Conservation (phyloP, 2,329 filamentous ascomycete genomes). For the Drechslerella stenobrocha region DNA sequence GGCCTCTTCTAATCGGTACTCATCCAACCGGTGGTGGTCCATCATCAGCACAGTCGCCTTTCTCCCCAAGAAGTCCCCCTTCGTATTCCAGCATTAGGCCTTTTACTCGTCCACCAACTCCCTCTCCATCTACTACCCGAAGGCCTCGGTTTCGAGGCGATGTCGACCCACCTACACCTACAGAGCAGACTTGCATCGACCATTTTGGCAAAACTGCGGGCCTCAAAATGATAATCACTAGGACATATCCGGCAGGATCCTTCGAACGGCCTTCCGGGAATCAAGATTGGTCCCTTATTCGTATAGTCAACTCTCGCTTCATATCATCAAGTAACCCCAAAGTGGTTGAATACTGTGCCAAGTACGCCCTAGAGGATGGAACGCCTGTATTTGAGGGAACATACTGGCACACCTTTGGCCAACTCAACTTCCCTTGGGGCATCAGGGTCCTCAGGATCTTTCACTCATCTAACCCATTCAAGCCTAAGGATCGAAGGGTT, state of each 20-base stretch:
- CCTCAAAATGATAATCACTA: conserved; percentile 2
- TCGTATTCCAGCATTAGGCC: no score
- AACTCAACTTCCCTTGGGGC: conserved; percentile 35
- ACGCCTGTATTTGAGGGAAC: background rate
- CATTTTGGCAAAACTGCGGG: no score
- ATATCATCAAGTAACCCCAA: background rate
- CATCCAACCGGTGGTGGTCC: no score
- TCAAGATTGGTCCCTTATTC: conserved; percentile 30
- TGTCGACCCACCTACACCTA: background rate
- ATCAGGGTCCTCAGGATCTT: conserved; percentile 22
- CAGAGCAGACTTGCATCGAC: no score
- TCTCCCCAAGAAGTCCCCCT: no score
- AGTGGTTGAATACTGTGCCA: conserved; percentile 20
- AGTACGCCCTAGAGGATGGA: conserved; percentile 10
- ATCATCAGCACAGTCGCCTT: no score
- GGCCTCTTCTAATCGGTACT: no score
- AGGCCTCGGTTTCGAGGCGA: no score
- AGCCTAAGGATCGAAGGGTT: conserved; percentile 30
- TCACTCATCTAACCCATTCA: conserved; percentile 16
- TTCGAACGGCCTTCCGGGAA: conserved; percentile 16
- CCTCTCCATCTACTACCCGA: no score
- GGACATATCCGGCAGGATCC: conserved; percentile 17
- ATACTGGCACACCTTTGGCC: conserved; percentile 27
- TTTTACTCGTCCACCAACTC: no score
- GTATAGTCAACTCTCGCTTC: conserved; percentile 19